Conservation (phyloP, 2,329 filamentous ascomycete species). For the Fusarium drepaniforme region DNA sequence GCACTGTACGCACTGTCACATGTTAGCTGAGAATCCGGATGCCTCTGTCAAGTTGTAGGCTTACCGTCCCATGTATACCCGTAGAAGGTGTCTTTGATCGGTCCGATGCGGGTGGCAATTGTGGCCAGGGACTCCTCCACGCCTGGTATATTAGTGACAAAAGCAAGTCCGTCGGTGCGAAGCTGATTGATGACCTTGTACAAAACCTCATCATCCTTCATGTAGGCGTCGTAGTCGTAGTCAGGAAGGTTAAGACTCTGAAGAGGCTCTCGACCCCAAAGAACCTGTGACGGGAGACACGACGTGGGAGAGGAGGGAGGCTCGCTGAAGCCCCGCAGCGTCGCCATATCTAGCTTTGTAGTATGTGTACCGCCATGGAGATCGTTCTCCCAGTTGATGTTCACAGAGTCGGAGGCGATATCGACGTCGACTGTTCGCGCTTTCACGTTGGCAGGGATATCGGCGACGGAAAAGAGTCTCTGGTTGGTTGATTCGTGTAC, state of each 20-base stretch:
- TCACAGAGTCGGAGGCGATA: not conserved
- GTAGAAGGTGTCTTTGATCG: slow-evolving; percentile 6
- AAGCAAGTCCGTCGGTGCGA: not conserved
- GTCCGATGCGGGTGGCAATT: not conserved
- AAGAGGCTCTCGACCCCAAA: not conserved
- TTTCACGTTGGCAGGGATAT: not conserved
- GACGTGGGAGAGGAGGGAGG: not conserved
- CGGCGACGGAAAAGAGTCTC: slow-evolving; percentile 3
- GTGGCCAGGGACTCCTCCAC: not conserved
- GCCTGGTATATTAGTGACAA: not conserved
- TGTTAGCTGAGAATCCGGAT: not conserved
- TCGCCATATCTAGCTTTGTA: not conserved
- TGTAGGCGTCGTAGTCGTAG: not conserved
- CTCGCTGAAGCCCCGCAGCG: not conserved
- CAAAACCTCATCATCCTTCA: not conserved
- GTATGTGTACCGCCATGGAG: not conserved
- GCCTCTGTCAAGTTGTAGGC: not conserved
- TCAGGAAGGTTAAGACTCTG: not conserved
- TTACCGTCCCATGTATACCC: slow-evolving; percentile 7
- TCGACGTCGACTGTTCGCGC: not conserved
- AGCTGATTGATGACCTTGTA: not conserved
- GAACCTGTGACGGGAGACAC: not conserved
- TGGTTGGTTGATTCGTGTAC: slow-evolving; percentile 2
- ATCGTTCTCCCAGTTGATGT: slow-evolving; percentile 1
- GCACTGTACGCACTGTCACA: not conserved